A percentile compares a stretch with the other conserved stretches of the same genome.
Evolutionary conservation across 139 green algal species (phyloP).

Genomic region (Asterochloris sp.): DNA sequence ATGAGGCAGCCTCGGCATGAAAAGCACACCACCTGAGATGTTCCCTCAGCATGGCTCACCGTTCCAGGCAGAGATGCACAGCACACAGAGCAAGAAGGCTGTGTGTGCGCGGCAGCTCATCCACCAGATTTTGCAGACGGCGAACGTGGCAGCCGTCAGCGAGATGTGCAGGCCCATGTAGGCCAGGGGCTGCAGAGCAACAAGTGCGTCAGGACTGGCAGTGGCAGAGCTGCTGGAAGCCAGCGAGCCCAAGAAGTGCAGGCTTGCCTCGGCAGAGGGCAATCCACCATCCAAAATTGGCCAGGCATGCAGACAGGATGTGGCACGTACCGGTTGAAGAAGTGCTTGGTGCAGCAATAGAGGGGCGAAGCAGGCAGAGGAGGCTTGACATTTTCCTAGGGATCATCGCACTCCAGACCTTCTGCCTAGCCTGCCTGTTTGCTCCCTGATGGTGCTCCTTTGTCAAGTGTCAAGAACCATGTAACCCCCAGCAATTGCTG

Average conservation of each 20-base stretch:
- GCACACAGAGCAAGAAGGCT: slow-evolving; percentile 28
- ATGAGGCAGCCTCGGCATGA: not conserved
- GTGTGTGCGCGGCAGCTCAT: slow-evolving; percentile 25
- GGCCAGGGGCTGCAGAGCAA: slow-evolving; percentile 30
- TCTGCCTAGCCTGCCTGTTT: not conserved
- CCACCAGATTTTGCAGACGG: slow-evolving; percentile 41
- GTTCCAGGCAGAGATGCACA: slow-evolving; percentile 38
- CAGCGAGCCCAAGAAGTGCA: no score
- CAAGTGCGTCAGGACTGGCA: not conserved
- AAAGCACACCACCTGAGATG: not conserved
- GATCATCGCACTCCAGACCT: no score
- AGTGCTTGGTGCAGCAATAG: no score
- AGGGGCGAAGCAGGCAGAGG: no score
- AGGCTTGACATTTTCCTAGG: no score
- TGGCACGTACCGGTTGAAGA: no score
- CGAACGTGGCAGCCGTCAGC: slow-evolving; percentile 27
- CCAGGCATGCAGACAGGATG: no score
- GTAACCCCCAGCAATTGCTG: not conserved
- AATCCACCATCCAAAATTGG: no score
- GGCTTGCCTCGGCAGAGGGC: no score
- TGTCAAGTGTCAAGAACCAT: not conserved
- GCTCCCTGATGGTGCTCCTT: not conserved
- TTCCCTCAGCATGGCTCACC: not conserved
- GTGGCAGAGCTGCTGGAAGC: no score
- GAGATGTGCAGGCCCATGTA: slow-evolving; percentile 43